These are phyloP conservation scores for Irpex sp. DNA, from an alignment of 1,284 basidiomycete species.

Conservation along the genomic window DNA sequence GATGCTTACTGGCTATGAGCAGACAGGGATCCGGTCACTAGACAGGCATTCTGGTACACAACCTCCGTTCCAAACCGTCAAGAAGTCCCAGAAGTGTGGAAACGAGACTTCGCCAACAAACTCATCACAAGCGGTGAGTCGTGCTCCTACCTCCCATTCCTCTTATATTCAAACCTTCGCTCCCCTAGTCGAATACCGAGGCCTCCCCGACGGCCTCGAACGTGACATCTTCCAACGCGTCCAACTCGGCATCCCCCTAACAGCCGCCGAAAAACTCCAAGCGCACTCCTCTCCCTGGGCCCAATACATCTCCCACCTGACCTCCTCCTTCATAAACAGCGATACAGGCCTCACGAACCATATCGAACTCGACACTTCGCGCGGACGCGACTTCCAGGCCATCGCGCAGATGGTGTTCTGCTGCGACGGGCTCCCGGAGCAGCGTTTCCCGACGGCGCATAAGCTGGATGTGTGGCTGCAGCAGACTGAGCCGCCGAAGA, in stretches of 20 bases:
- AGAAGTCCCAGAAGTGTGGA: constrained; percentile 49
- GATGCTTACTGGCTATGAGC: neutral
- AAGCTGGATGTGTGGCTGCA: constrained; percentile 59
- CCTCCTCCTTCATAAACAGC: too few relatives aligned
- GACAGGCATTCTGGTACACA: constrained; percentile 59
- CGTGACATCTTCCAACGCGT: constrained; percentile 78
- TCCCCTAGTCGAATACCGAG: constrained; percentile 52
- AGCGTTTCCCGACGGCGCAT: constrained; percentile 44
- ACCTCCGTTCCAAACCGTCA: constrained; percentile 28
- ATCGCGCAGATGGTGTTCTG: constrained; percentile 63
- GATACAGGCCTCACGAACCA: constrained; percentile 41
- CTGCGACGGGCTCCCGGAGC: constrained; percentile 49
- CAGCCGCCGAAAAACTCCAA: constrained; percentile 71
- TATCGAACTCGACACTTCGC: constrained; percentile 57
- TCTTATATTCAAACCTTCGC: neutral
- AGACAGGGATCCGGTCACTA: constrained; percentile 48
- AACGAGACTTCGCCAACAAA: constrained; percentile 46
- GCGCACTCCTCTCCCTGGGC: constrained; percentile 64
- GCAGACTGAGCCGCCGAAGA: constrained; percentile 38
- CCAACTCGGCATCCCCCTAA: constrained; percentile 69
- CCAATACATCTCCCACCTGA: constrained; percentile 39
- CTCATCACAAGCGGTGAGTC: constrained; percentile 59
- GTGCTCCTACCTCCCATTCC: neutral
- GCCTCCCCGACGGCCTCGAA: constrained; percentile 44
- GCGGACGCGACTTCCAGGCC: constrained; percentile 69